Evolutionary conservation across 2,329 filamentous ascomycete species (phyloP).

Genomic region (Talaromyces sp.): DNA sequence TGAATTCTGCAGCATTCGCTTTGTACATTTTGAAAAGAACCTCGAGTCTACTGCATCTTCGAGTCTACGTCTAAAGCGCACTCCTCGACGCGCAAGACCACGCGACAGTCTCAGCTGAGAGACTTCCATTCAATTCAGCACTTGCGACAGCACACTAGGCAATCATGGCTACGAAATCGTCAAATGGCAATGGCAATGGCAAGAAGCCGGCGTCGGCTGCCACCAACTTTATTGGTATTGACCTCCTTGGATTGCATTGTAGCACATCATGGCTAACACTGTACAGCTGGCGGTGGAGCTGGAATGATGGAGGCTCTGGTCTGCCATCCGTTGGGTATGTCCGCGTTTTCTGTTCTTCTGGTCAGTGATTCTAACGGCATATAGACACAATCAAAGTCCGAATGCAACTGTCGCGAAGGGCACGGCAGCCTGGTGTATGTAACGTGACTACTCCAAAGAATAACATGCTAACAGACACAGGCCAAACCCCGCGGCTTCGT

Average conservation of each 20-base stretch:
- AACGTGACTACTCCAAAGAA: neutral
- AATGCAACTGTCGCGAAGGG: slow-evolving; percentile 93
- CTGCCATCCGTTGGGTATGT: slow-evolving; percentile 84
- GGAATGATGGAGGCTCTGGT: slow-evolving; percentile 99
- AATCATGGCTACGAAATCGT: neutral
- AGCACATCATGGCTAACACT: slow-evolving; percentile 15
- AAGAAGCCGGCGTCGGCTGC: slow-evolving; percentile 75
- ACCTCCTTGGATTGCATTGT: slow-evolving; percentile 20
- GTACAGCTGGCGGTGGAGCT: slow-evolving; percentile 82
- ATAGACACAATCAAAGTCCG: slow-evolving; percentile 95
- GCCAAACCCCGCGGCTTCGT: slow-evolving; percentile 80
- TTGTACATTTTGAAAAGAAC: neutral
- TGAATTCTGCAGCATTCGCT: neutral
- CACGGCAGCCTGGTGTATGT: slow-evolving; percentile 69
- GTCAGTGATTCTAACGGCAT: neutral
- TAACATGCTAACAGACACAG: slow-evolving; percentile 26
- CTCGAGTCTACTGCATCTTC: neutral
- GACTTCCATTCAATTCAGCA: neutral
- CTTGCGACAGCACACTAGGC: neutral
- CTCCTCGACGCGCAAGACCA: too few species aligned
- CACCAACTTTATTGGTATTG: slow-evolving; percentile 82
- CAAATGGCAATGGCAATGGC: slow-evolving; percentile 39
- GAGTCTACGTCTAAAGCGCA: neutral
- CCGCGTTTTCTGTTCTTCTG: slow-evolving; percentile 7
- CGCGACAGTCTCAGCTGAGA: neutral